Evolutionary conservation across 768 basidiomycete species (phyloP), one percentile per base, ranked within the genome.

Genomic region (Phaeotremella fagi): DNA sequence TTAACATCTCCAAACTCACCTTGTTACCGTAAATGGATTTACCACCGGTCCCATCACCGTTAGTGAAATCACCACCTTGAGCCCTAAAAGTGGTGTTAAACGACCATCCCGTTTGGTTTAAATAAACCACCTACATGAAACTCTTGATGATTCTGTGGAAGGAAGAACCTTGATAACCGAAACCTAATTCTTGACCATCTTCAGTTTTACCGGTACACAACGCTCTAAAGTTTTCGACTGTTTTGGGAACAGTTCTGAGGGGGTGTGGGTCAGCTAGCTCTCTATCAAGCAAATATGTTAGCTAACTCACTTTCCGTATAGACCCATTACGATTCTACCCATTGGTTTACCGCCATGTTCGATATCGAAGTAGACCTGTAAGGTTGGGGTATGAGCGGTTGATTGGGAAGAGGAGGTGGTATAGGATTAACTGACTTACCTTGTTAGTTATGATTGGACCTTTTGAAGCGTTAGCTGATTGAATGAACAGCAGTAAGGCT

Each of bases 91-190:
- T n/a, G n/a, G n/a, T n/a, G n/a, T n/a, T n/a, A n/a, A n/a, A n/a
- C n/a, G n/a, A n/a, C n/a, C n/a, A n/a, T n/a, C n/a, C n/a, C n/a
- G n/a, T n/a, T n/a, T n/a, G n/a, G n/a, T n/a, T n/a, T n/a, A n/a
- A 11, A 46, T n/a, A 52, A 14, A 11, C 29, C 9, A 45, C 67
- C 36, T 45, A 66, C 90, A 94, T 94, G 77, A 94, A 94, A 66
- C 87, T 79, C 76, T 89, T 88, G 74, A 95, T 94, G 57, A 97
- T 83, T 71, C 92, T 86, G 78, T 99, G 94, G 83, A 99, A 99
- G 63, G 85, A 85, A 55, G 90, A 91, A 38, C 89, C 91, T 76
- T 94, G 86, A 82, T 90, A 99, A 9, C 92, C 91, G 70, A 80
- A 94, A 16, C 85, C 90, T 49, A 87, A 82, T 16, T 83, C 82